Base-by-base conservation (phyloP, 2,329 filamentous ascomycete species). In the Colletotrichum tabaci region DNA sequence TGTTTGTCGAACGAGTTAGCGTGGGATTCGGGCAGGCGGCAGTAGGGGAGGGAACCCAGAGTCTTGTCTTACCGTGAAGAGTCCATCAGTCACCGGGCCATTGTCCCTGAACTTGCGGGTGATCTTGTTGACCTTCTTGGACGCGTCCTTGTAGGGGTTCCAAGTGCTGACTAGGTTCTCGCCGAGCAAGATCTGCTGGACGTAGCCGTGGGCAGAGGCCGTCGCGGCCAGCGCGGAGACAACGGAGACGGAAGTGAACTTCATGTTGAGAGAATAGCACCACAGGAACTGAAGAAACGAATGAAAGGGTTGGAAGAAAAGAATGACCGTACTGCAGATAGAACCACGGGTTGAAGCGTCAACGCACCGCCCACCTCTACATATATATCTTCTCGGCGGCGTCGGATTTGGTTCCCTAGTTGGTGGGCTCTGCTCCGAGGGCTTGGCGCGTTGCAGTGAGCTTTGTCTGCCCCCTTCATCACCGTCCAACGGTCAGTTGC, bases 101-200 rank as follows among this genome's bases (percentile, higher is more conserved):
- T 78, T 78, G 64, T 78, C 75, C 38, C 75, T 75, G 58, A 74
- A 77, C 21, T 74, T 74, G 42, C 77, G 65, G 1, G 76, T 78
- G 53, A 78, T 78, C 40, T 75, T 76, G 49, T 75, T 73, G 18
- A 77, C 74, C 2, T 78, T 74, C 66, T 78, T 77, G 44, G 77
- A 76, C 0, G 77, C 75, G 26, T 77, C 77, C 56, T 78, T 78
- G 62, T 78, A 78, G 2, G 77, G 77, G 58, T 77, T 77, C 77
- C 77, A 78, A 4, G 77, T 73, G 15, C 75, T 67, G 62, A 78
- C 74, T n/a, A 77, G 72, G 46, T 75, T 74, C 35, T 75, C 73
- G 3, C 75, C 72, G 46, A 71, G 60, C 47, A 52, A 23, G 57
- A 73, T 67, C 40, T 66, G 61, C 44, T 71, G 61, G 44, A 73